Base-by-base conservation (phyloP, 495 filamentous ascomycete species). In the Durotheca rogersii region DNA sequence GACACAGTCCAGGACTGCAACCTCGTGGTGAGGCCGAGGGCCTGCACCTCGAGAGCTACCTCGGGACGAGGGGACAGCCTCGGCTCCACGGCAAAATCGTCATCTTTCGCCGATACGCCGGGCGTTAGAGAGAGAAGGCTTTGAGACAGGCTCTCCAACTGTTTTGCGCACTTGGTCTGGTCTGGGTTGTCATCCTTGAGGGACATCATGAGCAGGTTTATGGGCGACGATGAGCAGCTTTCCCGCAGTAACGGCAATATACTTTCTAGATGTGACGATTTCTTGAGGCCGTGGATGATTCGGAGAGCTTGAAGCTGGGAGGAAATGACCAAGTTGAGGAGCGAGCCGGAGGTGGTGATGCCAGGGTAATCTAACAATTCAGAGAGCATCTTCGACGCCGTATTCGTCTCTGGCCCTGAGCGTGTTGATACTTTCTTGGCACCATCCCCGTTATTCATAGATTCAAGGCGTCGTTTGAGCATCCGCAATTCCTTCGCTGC, bases 401-500 rank as follows among this genome's bases (percentile, higher is more conserved):
- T 62, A 67, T 25, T 70, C 74, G 63, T 47, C 60, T 55, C 58
- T 61, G 27, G 23, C 31, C 19, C 38, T 48, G 15, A 55, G 27
- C 27, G 52, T 39, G 27, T 54, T 45, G 45, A 45, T 45, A 32
- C 39, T 6, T 56, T 29, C 37, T 72, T 74, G 27, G 48, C 53
- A 25, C 34, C n/a, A 36, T 68, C 67, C 30, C 58, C 55, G 10
- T 41, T 21, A 12, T 60, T 69, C 30, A 61, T 65, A 30, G 47
- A 69, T 39, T 75, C 82, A 60, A 85, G 72, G 62, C 79, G 78
- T 61, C 69, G 75, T 66, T 85, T 95, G 68, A 85, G 73, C 17
- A 72, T 73, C 58, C 81, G 74, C 25, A 96, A 65, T 67, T 97
- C 90, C 57, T 85, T 89, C 45, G 84, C 69, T 4, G 92, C 93